phyloP scores from a whole-genome alignment of 345 rosid species.

The Microcos paniculata region DNA sequence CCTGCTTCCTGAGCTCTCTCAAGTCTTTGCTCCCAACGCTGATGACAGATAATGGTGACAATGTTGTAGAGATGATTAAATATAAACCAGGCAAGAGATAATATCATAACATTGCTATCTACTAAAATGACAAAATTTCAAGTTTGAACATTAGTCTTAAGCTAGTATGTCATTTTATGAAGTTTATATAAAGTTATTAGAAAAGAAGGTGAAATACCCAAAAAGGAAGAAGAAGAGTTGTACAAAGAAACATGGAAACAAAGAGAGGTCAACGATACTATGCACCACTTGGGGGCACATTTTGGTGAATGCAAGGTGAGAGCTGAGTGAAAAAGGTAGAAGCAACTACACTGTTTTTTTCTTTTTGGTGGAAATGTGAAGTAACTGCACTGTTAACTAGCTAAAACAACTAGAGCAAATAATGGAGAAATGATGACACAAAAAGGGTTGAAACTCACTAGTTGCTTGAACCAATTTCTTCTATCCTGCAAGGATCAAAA shows the following conservation, averaged over 20 bases:
- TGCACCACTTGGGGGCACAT: neutral
- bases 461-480: constrained; percentile 41
- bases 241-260: neutral
- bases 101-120: neutral
- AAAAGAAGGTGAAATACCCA: neutral
- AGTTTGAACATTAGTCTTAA: neutral
- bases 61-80: neutral
- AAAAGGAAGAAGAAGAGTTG: neutral
- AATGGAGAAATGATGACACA: neutral
- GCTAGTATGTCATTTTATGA: neutral
- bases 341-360: neutral
- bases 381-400: no score
- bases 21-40: constrained; percentile 53
- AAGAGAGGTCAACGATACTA: neutral
- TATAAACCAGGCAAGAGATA: neutral
- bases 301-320: neutral
- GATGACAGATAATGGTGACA: constrained; percentile 14
- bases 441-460: constrained; percentile 34
- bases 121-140: neutral
- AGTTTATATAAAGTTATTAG: neutral
- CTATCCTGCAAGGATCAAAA: constrained; percentile 36
- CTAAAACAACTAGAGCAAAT: neutral
- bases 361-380: no score
- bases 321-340: neutral
- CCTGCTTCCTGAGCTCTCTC: constrained; percentile 33